phyloP scores from a whole-genome alignment of 225 moss, liverwort and hornwort species.

The Physcomitrellopsis africana region DNA sequence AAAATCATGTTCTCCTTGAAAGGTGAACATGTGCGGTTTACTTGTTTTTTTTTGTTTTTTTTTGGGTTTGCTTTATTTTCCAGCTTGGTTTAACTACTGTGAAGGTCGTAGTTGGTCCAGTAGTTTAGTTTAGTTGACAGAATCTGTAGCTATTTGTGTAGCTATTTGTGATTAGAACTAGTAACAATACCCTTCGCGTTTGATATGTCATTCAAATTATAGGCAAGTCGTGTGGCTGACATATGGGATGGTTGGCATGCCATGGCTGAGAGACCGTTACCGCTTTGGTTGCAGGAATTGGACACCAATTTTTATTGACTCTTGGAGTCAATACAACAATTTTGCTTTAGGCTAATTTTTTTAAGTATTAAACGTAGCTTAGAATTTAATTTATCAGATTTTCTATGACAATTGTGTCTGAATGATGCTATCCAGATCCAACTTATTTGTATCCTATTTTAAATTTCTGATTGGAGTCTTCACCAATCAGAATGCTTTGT shows the following conservation, averaged over 20 bases:
- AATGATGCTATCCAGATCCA: constrained; percentile 6
- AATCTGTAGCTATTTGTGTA: constrained; percentile 13
- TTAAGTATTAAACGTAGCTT: constrained; percentile 35
- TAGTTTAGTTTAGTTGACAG: constrained; percentile 16
- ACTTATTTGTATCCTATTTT: constrained; percentile 14
- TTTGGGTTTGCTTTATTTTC: constrained; percentile 9
- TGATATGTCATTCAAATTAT: constrained; percentile 19
- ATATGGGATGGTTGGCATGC: constrained; percentile 34
- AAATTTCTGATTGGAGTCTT: constrained; percentile 12
- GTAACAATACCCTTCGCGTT: too few relatives aligned
- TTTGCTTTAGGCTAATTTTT: constrained; percentile 38
- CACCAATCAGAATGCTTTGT: not conserved
- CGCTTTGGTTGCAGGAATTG: constrained; percentile 73
- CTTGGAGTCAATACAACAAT: constrained; percentile 45
- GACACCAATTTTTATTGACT: constrained; percentile 67
- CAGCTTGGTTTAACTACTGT: constrained; percentile 9
- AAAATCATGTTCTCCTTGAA: not conserved
- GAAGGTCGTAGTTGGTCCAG: constrained; percentile 10
- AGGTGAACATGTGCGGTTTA: constrained; percentile 14
- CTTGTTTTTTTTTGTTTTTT: not conserved
- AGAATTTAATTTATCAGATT: constrained; percentile 27
- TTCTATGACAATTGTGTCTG: constrained; percentile 24
- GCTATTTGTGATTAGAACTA: not conserved
- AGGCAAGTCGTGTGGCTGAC: constrained; percentile 36
- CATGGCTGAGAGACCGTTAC: constrained; percentile 60